A percentile compares a stretch with the other conserved stretches of the same genome.
Evolutionary conservation across 441 rosid genomes (phyloP).

Genomic region (Dalechampia spathulata): DNA sequence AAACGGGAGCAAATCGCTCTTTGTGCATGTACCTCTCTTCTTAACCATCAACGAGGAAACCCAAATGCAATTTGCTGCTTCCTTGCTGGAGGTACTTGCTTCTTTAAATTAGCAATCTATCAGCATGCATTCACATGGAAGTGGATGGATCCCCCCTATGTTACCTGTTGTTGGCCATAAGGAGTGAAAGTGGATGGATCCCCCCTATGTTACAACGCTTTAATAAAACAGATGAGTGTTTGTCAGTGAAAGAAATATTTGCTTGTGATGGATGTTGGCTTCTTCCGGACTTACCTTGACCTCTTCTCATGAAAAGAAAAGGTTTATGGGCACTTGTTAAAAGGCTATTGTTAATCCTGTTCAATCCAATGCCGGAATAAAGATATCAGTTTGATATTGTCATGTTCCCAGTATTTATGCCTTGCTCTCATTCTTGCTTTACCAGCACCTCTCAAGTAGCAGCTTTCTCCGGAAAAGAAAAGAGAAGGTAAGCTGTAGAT

Average conservation of each 20-base stretch:
- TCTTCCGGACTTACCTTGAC: constrained; percentile 20
- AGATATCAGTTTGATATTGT: constrained; percentile 18
- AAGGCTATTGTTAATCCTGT: no score
- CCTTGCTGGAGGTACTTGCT: constrained; percentile 86
- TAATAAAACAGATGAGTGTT: constrained; percentile 24
- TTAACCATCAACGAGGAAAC: constrained; percentile 74
- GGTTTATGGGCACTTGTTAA: constrained; percentile 4
- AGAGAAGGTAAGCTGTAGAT: background rate
- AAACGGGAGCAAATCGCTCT: constrained; percentile 67
- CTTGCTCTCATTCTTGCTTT: background rate
- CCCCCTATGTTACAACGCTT: constrained; percentile 21
- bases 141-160: constrained; percentile 22
- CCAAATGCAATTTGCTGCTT: constrained; percentile 78
- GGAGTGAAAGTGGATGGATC: constrained; percentile 18
- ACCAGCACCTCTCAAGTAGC: background rate
- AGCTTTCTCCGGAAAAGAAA: background rate
- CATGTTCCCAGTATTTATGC: background rate
- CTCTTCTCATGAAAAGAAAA: background rate
- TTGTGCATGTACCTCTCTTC: constrained; percentile 95
- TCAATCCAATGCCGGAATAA: no score
- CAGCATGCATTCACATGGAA: constrained; percentile 15
- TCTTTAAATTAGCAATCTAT: constrained; percentile 44
- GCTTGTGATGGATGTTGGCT: constrained; percentile 12
- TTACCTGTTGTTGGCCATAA: constrained; percentile 11
- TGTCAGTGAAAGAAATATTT: constrained; percentile 25